Conservation (phyloP, 2,329 filamentous ascomycete genomes). For the Dothiorella sarmentorum region DNA sequence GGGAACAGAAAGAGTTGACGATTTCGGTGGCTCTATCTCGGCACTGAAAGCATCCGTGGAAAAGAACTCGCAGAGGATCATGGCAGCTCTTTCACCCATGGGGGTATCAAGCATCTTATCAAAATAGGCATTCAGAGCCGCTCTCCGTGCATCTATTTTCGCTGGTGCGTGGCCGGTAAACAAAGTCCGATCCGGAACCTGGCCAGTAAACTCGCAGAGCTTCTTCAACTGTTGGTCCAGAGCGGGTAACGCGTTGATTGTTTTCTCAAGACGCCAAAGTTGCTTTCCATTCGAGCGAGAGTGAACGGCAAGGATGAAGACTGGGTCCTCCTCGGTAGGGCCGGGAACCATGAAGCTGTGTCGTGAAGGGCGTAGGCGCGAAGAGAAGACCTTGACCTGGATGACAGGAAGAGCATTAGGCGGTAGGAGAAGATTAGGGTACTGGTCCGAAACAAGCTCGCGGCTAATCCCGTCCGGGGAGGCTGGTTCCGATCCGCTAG, state of each 20-base stretch:
- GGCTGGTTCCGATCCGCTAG: constrained; percentile 29
- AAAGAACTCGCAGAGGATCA: constrained; percentile 83
- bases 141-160: constrained; percentile 81
- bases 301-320: constrained; percentile 86
- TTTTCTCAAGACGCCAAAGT: constrained; percentile 93
- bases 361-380: constrained; percentile 87
- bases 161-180: constrained; percentile 93
- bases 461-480: constrained; percentile 49
- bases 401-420: constrained; percentile 87
- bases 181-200: constrained; percentile 76
- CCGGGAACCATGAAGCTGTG: constrained; percentile 79
- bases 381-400: constrained; percentile 83
- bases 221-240: constrained; percentile 80
- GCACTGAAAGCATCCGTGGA: constrained; percentile 63
- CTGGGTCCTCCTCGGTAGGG: constrained; percentile 83
- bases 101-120: constrained; percentile 79
- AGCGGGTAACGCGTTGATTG: constrained; percentile 73
- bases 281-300: constrained; percentile 73
- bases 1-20: constrained; percentile 34
- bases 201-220: constrained; percentile 67
- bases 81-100: constrained; percentile 70
- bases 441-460: constrained; percentile 79
- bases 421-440: constrained; percentile 78
- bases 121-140: constrained; percentile 79
- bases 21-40: constrained; percentile 50